Evolutionary conservation across 2,329 filamentous ascomycete genomes (phyloP), one percentile per base, ranked within the genome.

Genomic region (Cytospora schulzeri): DNA sequence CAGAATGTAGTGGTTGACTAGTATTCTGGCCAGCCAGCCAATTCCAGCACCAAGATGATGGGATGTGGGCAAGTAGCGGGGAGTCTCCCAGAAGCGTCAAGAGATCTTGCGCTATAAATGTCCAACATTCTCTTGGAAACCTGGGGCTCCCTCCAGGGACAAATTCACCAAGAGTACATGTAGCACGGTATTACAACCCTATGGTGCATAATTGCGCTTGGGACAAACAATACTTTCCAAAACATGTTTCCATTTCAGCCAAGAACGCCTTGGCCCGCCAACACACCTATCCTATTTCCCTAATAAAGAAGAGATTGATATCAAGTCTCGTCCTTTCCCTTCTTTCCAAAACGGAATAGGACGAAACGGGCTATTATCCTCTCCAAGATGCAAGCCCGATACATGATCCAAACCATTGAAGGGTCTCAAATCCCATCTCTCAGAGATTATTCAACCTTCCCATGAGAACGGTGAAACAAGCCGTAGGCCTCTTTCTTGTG

Each of bases 161-260:
- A 7, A 5, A 19, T n/a, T 22, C 3, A 45, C 19, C 17, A n/a
- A 45, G 11, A 22, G 22, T 15, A 22, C n/a, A n/a, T n/a, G 17
- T 5, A n/a, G 9, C 45, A 48, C 11, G 11, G 8, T 24, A 12
- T 48, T n/a, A 48, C 45, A 48, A 9, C 19, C 45, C 4, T 31
- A 12, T 24, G n/a, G 45, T 11, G 11, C n/a, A 22, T 14, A 24
- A 24, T 24, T 48, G 45, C 45, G n/a, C 12, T 48, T 11, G 14
- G n/a, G 50, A 1, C 53, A 35, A n/a, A 50, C n/a, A 19, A 24
- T 22, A 7, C 35, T 62, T 56, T 56, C n/a, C 28, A 62, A 62
- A 56, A 56, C 52, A 62, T 64, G 33, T 64, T 60, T 64, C 57
- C 58, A 64, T 64, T 64, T 14, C 63, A 72, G 73, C 70, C 71